Conservation (phyloP, 2,329 filamentous ascomycete species). For the Aphanocladium album region DNA sequence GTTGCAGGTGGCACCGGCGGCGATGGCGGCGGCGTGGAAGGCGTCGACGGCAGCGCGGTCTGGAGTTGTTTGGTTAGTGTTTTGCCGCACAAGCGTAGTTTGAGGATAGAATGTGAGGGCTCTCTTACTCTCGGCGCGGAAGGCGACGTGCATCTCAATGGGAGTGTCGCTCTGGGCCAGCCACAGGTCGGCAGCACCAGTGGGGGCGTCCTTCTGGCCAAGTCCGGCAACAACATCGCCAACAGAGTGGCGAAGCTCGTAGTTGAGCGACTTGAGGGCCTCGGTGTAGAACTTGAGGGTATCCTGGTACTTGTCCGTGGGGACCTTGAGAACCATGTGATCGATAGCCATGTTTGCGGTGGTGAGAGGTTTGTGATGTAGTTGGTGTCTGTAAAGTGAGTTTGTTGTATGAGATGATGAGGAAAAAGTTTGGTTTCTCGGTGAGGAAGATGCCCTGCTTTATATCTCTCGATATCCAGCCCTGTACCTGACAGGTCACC, state of each 20-base stretch:
- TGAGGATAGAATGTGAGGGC: not conserved
- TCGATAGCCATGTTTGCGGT: constrained; percentile 29
- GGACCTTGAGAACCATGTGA: constrained; percentile 28
- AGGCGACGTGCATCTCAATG: constrained; percentile 25
- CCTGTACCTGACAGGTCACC: not conserved
- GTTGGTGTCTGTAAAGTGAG: not conserved
- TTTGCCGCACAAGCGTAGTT: too few relatives aligned
- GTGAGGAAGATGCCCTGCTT: not conserved
- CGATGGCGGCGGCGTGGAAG: constrained; percentile 37
- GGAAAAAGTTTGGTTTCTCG: not conserved
- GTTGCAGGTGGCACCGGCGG: constrained; percentile 43
- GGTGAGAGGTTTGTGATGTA: not conserved
- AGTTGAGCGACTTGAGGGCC: constrained; percentile 32
- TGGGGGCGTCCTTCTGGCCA: constrained; percentile 20
- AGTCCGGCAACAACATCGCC: constrained; percentile 27
- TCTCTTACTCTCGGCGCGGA: constrained; percentile 23
- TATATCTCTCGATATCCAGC: not conserved
- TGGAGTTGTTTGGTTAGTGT: constrained; percentile 17
- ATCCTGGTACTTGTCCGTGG: constrained; percentile 24
- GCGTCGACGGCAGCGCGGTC: constrained; percentile 38
- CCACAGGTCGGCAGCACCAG: constrained; percentile 12
- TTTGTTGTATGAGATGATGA: not conserved
- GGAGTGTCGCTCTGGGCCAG: constrained; percentile 5
- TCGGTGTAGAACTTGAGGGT: constrained; percentile 29
- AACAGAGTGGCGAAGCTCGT: constrained; percentile 25